A percentile compares a stretch with the other conserved stretches of the same genome.
Conservation (phyloP, 495 filamentous ascomycete genomes). For the Penicillium turbatum region DNA sequence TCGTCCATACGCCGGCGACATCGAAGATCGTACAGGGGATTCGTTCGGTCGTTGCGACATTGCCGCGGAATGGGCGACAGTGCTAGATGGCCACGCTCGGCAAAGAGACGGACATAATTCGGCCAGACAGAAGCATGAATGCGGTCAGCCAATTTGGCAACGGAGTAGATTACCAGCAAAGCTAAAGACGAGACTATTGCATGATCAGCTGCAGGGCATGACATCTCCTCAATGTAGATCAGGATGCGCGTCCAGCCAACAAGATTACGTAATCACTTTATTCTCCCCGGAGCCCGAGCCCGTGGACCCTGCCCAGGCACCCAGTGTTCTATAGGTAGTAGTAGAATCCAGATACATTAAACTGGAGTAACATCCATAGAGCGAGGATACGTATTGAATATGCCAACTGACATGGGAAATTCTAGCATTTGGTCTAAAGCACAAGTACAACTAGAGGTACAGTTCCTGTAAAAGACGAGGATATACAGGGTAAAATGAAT, state of each 20-base stretch:
- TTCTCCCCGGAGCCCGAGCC: neutral
- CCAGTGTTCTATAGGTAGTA: too few relatives aligned
- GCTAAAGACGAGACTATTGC: neutral
- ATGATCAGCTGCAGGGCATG: conserved; percentile 5
- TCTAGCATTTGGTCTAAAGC: conserved; percentile 44
- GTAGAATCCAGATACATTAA: neutral
- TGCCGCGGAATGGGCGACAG: conserved; percentile 15
- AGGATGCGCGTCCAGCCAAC: conserved; percentile 17
- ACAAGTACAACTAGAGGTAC: conserved; percentile 45
- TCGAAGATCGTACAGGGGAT: conserved; percentile 12
- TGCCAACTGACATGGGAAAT: conserved; percentile 27
- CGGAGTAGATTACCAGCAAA: neutral
- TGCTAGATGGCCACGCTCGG: conserved; percentile 24
- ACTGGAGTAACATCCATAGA: neutral
- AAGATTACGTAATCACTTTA: conserved; percentile 20
- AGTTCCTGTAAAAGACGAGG: conserved; percentile 37
- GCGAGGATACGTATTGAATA: neutral
- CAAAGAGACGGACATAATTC: conserved; percentile 20
- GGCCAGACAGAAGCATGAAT: conserved; percentile 19
- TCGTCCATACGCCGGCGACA: conserved; percentile 16
- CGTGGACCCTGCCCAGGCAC: too few relatives aligned
- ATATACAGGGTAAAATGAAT: conserved; percentile 36
- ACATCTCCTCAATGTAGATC: conserved; percentile 15
- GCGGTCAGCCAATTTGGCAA: neutral
- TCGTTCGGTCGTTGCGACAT: conserved; percentile 27